Conservation (phyloP, 345 rosid genomes). For the Trapa bicornis region DNA sequence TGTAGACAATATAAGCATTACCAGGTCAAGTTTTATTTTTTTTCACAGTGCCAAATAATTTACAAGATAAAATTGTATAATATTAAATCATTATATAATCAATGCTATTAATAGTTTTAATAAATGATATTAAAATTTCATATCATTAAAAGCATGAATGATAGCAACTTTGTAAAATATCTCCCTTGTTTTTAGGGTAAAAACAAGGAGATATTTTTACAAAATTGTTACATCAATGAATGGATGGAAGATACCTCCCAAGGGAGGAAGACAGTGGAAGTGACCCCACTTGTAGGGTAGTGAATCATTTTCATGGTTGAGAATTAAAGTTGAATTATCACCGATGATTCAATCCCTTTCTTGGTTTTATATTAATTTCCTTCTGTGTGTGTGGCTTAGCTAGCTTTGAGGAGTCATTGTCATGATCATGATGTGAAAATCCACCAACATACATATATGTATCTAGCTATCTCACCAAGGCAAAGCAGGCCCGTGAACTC, state of each 20-base stretch:
- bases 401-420: neutral
- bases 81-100: no score
- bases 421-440: neutral
- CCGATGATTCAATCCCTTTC: neutral
- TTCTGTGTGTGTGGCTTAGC: neutral
- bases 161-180: no score
- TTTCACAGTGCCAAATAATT: no score
- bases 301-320: conserved; percentile 6
- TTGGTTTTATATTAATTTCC: neutral
- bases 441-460: neutral
- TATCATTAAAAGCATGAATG: no score
- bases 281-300: neutral
- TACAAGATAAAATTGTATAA: no score
- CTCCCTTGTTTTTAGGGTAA: no score
- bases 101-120: no score
- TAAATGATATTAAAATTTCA: no score
- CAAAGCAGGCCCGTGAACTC: neutral
- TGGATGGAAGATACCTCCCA: neutral
- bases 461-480: neutral
- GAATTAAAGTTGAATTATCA: neutral
- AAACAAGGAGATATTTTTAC: no score
- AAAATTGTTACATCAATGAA: neutral
- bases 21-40: no score
- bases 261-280: neutral
- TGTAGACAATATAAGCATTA: no score